Base-by-base conservation (phyloP, 83 land plant species). In the Picea engelmannii region DNA sequence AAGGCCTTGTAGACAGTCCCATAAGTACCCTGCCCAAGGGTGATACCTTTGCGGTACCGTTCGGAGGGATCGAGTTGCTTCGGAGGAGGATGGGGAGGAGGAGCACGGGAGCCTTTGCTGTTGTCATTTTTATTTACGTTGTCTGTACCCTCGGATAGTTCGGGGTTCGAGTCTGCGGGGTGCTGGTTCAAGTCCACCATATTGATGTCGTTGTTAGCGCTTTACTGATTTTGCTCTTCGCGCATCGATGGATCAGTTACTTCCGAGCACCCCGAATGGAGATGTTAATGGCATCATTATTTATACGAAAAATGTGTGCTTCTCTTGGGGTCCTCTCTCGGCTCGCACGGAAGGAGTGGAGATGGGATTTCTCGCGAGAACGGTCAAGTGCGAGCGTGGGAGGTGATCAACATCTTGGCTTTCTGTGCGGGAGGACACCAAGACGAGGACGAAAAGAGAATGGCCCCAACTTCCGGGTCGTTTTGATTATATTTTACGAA, bases 1-100 rank as follows among this genome's bases (percentile, higher is more conserved):
- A 91, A 82, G 83, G 99, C 99, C 88, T 95, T 96, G 90, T 80
- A 96, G 60, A 96, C 99, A 49, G 92, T 93, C 25, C 99, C 98
- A 83, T 95, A 96, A 20, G 99, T 96, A 31, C 99, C 99, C 85
- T 93, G 95, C 13, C 99, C 99, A 27, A 96, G 91, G 12, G 88
- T 87, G 42, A 84, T 88, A 4, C 99, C 90, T 83, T 96, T 96
- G 52, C 89, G 62, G 80, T 96, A 96, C 17, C 99, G 86, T 78
- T 93, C 90, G 17, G 92, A 88, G 52, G 77, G 77, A 23, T 74
- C 77, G 77, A 42, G 25, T 12, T 5, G 59, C 49, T 42, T 42
- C 77, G 13, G 25, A 9, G 40, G 55, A 47, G 44, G 44, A 35
- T 38, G 35, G 1, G 47, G 40, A 1, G 73, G 18, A 69, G 44